Percentiles rank a stretch among this genome's conserved stretches.
phyloP scores from a whole-genome alignment of 2,329 filamentous ascomycete species.

The Emericellopsis cladophorae region DNA sequence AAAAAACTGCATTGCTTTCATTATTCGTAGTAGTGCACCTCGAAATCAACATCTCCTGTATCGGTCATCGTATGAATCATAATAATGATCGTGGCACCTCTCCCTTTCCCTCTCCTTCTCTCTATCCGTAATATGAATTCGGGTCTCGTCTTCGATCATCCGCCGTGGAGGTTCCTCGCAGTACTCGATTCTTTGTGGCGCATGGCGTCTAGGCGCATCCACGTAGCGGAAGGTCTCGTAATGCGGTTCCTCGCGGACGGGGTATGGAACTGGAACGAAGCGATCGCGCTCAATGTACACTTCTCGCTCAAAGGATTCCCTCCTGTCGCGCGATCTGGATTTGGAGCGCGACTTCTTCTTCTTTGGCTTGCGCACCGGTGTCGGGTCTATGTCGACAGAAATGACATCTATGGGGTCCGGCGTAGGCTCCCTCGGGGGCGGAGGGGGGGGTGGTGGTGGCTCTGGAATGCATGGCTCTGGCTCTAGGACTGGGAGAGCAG shows the following conservation, averaged over 20 bases:
- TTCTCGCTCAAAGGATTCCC: conserved; percentile 11
- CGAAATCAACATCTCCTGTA: too few relatives aligned
- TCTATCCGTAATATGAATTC: conserved; percentile 7
- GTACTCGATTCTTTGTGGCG: conserved; percentile 15
- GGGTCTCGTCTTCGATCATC: conserved; percentile 14
- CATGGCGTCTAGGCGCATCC: conserved; percentile 28
- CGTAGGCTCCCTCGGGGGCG: conserved; percentile 5
- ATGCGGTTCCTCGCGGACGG: conserved; percentile 20
- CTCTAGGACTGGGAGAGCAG: conserved; percentile 8
- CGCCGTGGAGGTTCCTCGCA: conserved; percentile 15
- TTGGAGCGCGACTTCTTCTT: conserved; percentile 8
- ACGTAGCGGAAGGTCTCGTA: conserved; percentile 41
- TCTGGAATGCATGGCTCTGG: conserved; percentile 9
- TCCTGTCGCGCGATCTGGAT: conserved; percentile 7
- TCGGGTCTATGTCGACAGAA: conserved; percentile 21
- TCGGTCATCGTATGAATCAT: background rate
- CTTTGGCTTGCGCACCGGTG: conserved; percentile 10
- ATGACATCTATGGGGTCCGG: conserved; percentile 17
- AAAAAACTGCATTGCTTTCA: too few relatives aligned
- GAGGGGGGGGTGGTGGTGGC: conserved; percentile 8
- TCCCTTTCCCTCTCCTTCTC: conserved; percentile 8
- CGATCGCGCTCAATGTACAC: conserved; percentile 40
- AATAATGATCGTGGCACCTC: background rate
- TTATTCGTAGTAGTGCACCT: too few relatives aligned
- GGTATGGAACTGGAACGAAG: conserved; percentile 26